Conservation (phyloP, 495 filamentous ascomycete genomes). For the Penicillium herquei region DNA sequence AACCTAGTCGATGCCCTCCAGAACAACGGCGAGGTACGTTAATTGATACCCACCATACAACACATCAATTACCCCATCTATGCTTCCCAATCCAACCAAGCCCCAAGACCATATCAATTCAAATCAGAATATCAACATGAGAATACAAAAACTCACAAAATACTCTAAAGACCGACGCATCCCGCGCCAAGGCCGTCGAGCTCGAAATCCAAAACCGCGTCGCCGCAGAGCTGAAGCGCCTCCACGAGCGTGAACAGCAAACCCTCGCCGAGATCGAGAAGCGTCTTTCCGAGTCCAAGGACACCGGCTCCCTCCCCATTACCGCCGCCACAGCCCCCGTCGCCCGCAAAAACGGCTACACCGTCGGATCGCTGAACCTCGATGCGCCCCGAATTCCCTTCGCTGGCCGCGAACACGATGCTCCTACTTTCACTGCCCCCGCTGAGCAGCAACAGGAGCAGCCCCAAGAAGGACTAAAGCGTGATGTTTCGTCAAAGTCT, state of each 20-base stretch:
- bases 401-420: slow-evolving; percentile 41
- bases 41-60: neutral
- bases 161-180: slow-evolving; percentile 70
- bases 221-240: slow-evolving; percentile 73
- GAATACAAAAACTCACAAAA: slow-evolving; percentile 10
- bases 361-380: slow-evolving; percentile 44
- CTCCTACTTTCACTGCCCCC: slow-evolving; percentile 17
- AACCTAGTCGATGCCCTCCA: slow-evolving; percentile 80
- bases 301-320: slow-evolving; percentile 30
- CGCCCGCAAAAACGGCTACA: slow-evolving; percentile 32
- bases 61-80: no score
- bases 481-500: slow-evolving; percentile 49
- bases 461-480: slow-evolving; percentile 21
- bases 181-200: slow-evolving; percentile 78
- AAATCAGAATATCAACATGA: neutral
- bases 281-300: slow-evolving; percentile 46
- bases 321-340: slow-evolving; percentile 30
- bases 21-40: slow-evolving; percentile 75
- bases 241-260: slow-evolving; percentile 61
- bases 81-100: neutral
- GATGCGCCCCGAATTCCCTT: slow-evolving; percentile 50
- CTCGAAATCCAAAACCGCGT: slow-evolving; percentile 88
- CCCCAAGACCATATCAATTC: slow-evolving; percentile 3
- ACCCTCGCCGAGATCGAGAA: slow-evolving; percentile 57
- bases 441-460: slow-evolving; percentile 16